Base-by-base conservation (phyloP, 1,284 basidiomycete species). In the Ceraceosorus guamensis region DNA sequence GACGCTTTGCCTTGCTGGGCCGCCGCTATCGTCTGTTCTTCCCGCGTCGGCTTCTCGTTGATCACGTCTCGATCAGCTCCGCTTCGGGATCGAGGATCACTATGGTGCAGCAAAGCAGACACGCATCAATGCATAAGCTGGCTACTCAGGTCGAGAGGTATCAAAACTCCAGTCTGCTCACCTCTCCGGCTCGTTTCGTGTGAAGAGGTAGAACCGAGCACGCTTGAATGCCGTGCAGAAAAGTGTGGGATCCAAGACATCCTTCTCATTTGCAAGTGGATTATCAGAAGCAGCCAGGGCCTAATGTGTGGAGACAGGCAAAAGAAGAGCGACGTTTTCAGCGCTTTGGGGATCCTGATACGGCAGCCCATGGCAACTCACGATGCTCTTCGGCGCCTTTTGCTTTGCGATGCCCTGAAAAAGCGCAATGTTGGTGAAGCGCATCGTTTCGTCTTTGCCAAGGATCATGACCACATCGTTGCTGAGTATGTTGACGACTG, bases 181-280 rank as follows among this genome's bases (percentile, higher is more conserved):
- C 86, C 50, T 61, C n/a, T 93, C 91, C 34, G 90, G 90, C 73
- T 89, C 87, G n/a, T 83, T 83, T 35, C 88, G 84, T 2, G 91
- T 93, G 75, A 98, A 98, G 78, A 99, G 82, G 78, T 96, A 98
- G 80, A 99, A 97, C n/a, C 95, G 82, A 49, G 85, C 84, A 47
- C 89, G 86, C 77, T 93, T 95, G 79, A 87, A 91, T 1, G 89
- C 93, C 0, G 92, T 91, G 62, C 87, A 88, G 73, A 96, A 89
- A 30, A 99, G 80, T 0, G 88, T 96, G 3, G 95, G 93, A 75
- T 98, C 95, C 75, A 87, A 88, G 56, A 87, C 88, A 6, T 46
- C 44, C 30, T 47, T 53, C 31, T 66, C 61, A 33, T 57, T 59
- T 8, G 89, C 86, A 33, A 99, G 83, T 0, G 95, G 95, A 75